A percentile compares a stretch with the other conserved stretches of the same genome.
phyloP scores from a whole-genome alignment of 2,329 filamentous ascomycete genomes.

The Ustulina deusta region DNA sequence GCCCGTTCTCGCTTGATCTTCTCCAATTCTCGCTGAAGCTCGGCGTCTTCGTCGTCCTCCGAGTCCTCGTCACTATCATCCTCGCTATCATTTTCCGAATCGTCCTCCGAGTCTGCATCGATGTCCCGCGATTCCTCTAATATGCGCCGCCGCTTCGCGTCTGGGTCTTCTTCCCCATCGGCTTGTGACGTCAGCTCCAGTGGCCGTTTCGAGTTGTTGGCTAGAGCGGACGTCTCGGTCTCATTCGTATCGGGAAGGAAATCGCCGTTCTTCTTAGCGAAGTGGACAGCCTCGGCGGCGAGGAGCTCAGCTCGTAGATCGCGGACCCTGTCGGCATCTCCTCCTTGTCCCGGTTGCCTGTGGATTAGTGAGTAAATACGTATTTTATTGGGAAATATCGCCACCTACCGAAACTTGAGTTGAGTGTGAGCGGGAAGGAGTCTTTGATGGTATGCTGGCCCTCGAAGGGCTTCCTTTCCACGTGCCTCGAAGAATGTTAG shows the following conservation, averaged over 20 bases:
- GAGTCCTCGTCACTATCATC: constrained; percentile 62
- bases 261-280: constrained; percentile 82
- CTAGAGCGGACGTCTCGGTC: constrained; percentile 52
- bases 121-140: constrained; percentile 89
- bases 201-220: constrained; percentile 71
- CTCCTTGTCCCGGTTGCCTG: constrained; percentile 88
- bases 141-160: constrained; percentile 86
- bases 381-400: neutral
- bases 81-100: constrained; percentile 58
- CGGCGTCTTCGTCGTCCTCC: constrained; percentile 82
- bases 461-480: constrained; percentile 94
- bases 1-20: constrained; percentile 91
- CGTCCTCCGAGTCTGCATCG: constrained; percentile 80
- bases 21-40: constrained; percentile 91
- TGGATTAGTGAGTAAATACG: constrained; percentile 7
- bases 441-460: constrained; percentile 95
- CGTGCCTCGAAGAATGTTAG: constrained; percentile 69
- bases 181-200: constrained; percentile 63
- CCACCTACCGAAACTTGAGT: constrained; percentile 81
- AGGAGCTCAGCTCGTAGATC: constrained; percentile 92
- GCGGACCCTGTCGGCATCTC: constrained; percentile 77
- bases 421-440: constrained; percentile 93
- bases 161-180: constrained; percentile 73
- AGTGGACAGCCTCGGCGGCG: constrained; percentile 87
- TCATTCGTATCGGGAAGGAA: constrained; percentile 58